Percentiles rank a stretch among this genome's conserved stretches.
phyloP scores from a whole-genome alignment of 192 early-diverging fungal genomes.

The Umbelopsis ramanniana region DNA sequence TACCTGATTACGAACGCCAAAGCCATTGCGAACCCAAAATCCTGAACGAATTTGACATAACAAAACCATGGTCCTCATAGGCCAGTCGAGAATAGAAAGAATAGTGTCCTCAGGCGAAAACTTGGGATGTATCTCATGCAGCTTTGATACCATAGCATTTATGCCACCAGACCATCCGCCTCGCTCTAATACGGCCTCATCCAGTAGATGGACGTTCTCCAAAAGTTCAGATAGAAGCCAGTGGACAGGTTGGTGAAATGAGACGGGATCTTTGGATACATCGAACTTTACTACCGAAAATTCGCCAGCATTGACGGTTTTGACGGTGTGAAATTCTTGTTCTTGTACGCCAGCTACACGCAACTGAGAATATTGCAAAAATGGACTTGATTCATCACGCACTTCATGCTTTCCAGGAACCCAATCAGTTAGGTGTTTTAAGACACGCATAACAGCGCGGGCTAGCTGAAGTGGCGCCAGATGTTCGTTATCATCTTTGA shows the following conservation, averaged over 20 bases:
- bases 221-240: slow-evolving; percentile 85
- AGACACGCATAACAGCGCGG: slow-evolving; percentile 40
- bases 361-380: slow-evolving; percentile 17
- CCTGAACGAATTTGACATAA: slow-evolving; percentile 87
- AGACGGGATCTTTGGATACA: slow-evolving; percentile 61
- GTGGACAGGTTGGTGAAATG: slow-evolving; percentile 87
- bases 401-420: slow-evolving; percentile 44
- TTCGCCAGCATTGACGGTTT: slow-evolving; percentile 36
- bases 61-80: slow-evolving; percentile 77
- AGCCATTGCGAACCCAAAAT: slow-evolving; percentile 93
- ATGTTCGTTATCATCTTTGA: not conserved
- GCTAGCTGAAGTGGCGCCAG: not conserved
- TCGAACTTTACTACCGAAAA: slow-evolving; percentile 55
- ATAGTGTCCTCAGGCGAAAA: slow-evolving; percentile 27
- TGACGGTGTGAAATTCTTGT: slow-evolving; percentile 41
- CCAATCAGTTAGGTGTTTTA: slow-evolving; percentile 59
- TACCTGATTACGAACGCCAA: slow-evolving; percentile 67
- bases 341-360: slow-evolving; percentile 9
- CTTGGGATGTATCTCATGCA: slow-evolving; percentile 18
- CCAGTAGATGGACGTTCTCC: slow-evolving; percentile 65
- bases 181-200: slow-evolving; percentile 53
- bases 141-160: slow-evolving; percentile 4
- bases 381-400: slow-evolving; percentile 6
- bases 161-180: slow-evolving; percentile 50
- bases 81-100: slow-evolving; percentile 74